A percentile compares a stretch with the other conserved stretches of the same genome.
These are phyloP conservation scores for Mortierella sp. DNA, from an alignment of 371 early-diverging fungal species.

Conservation along the genomic window DNA sequence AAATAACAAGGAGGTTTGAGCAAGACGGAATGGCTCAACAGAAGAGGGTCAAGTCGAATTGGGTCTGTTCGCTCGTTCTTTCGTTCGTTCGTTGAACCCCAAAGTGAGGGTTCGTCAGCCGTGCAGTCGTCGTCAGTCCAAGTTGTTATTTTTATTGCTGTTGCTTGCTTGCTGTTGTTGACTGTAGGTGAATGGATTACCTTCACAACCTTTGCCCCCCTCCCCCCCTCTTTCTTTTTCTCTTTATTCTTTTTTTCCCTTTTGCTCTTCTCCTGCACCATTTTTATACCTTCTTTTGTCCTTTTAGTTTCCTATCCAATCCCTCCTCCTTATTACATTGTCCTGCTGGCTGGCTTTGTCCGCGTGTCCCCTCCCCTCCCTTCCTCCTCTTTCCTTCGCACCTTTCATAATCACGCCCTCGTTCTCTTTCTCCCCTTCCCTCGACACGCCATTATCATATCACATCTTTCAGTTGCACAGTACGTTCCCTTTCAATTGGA, in stretches of 20 bases:
- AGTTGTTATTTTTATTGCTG: too few relatives aligned
- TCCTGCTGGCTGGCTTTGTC: constrained; percentile 1
- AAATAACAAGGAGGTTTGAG: constrained; percentile 10
- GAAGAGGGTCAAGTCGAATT: neutral
- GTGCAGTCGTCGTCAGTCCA: too few relatives aligned
- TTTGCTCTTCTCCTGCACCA: constrained; percentile 4
- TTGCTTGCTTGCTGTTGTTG: neutral
- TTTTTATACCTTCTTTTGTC: neutral
- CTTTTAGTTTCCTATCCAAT: neutral
- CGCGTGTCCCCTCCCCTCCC: neutral
- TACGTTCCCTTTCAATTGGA: neutral
- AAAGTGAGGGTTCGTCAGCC: too few relatives aligned
- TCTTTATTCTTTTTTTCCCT: neutral
- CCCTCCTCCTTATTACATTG: neutral
- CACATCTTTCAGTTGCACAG: neutral
- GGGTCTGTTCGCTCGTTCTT: too few relatives aligned
- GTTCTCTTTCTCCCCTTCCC: too few relatives aligned
- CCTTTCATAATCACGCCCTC: neutral
- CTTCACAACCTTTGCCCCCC: neutral
- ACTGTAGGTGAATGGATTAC: neutral
- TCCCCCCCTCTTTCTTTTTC: constrained; percentile 3
- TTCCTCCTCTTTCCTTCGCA: neutral
- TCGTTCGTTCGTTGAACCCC: too few relatives aligned
- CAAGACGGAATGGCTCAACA: constrained; percentile 1
- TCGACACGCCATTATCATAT: neutral